phyloP scores from a whole-genome alignment of 2,329 filamentous ascomycete genomes.

The Elsinoe necatrix region DNA sequence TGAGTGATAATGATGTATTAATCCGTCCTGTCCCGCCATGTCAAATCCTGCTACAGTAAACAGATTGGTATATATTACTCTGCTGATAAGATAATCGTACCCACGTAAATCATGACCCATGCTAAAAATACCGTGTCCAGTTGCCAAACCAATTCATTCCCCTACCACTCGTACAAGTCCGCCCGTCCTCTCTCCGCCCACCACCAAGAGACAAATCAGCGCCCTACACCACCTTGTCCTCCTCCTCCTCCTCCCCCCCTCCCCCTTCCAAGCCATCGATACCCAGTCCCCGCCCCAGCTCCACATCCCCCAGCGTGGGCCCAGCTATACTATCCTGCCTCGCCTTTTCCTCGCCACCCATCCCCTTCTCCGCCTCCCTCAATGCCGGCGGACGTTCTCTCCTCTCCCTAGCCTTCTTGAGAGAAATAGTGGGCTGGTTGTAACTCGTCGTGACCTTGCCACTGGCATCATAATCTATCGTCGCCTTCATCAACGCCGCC shows the following conservation, averaged over 20 bases:
- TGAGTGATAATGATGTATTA: neutral
- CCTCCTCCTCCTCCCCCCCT: neutral
- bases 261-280: neutral
- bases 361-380: conserved; percentile 47
- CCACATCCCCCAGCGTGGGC: neutral
- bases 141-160: neutral
- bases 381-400: conserved; percentile 82
- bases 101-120: conserved; percentile 3
- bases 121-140: neutral
- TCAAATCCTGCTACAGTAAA: neutral
- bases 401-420: conserved; percentile 79
- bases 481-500: conserved; percentile 97
- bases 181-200: neutral
- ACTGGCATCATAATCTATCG: conserved; percentile 79
- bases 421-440: conserved; percentile 91
- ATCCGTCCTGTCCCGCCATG: too few species aligned
- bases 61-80: conserved; percentile 1
- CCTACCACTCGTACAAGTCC: neutral
- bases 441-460: conserved; percentile 82
- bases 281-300: neutral
- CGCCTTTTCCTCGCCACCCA: neutral
- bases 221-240: conserved; percentile 9
- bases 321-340: conserved; percentile 2
- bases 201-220: neutral
- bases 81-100: neutral